Base-by-base conservation (phyloP, 495 filamentous ascomycete genomes). In the Penicillium ucsense region DNA sequence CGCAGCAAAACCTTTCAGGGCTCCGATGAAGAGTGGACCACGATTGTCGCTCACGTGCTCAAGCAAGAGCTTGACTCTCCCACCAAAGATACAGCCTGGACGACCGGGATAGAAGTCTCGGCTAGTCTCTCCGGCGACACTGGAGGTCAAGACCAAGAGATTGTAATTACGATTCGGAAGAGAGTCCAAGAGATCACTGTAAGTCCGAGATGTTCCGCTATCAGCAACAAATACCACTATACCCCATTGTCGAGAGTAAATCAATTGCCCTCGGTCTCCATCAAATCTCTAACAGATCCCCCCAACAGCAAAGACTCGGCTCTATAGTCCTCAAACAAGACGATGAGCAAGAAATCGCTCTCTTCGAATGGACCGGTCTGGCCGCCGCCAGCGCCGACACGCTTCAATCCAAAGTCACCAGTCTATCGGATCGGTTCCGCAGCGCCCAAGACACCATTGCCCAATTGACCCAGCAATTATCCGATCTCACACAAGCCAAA, bases 311-410 rank as follows among this genome's bases (percentile, higher is more conserved):
- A 82, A 76, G 76, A 31, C 77, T 92, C 4, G 88, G 88, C 31
- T 62, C 81, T 5, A 59, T 94, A 9, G 68, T 65, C 6, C 66
- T 95, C 0, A 58, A 67, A 31, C 70, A 80, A 59, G 71, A 82
- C 47, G 76, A 84, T 29, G 78, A 81, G 42, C 73, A 82, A 47
- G 79, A 76, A 12, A 74, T 91, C 37, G 73, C 83, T 33, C 74
- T 85, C 3, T 86, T 85, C 48, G 80, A 86, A 42, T 94, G 88
- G 89, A 76, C 79, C 35, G 74, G 74, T 36, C 65, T 67, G 3
- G 73, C 79, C 7, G 65, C 81, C 0, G 55, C 66, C 3, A 62
- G 67, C 34, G 59, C 67, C 6, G 54, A 66, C 34, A 48, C 54
- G 3, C 59, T 78, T 4, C 65, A 73, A 46, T 65, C 70, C 41